Evolutionary conservation across 805 yeast genomes (phyloP).

Genomic region (Yarrowia sp.): DNA sequence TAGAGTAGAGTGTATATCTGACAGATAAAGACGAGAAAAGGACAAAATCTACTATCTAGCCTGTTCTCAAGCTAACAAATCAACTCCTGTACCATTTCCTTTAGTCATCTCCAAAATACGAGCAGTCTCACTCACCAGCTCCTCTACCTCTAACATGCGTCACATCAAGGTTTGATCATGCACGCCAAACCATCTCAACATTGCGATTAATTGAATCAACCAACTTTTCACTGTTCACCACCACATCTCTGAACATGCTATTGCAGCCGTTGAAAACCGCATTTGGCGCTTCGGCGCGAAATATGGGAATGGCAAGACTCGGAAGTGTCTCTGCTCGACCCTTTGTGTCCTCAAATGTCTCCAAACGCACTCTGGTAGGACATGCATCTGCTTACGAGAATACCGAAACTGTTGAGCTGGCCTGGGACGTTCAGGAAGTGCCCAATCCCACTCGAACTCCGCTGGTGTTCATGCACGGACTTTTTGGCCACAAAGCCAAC

Average conservation of each 20-base stretch:
- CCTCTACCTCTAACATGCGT: too few relatives aligned
- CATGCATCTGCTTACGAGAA: constrained; percentile 16
- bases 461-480: constrained; percentile 77
- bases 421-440: constrained; percentile 48
- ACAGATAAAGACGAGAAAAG: too few relatives aligned
- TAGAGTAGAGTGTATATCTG: too few relatives aligned
- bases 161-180: not conserved
- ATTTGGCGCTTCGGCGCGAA: not conserved
- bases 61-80: too few relatives aligned
- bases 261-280: not conserved
- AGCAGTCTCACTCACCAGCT: too few relatives aligned
- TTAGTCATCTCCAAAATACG: too few relatives aligned
- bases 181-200: not conserved
- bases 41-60: too few relatives aligned
- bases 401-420: constrained; percentile 47
- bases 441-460: constrained; percentile 44
- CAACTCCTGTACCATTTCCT: too few relatives aligned
- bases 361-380: not conserved
- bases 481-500: constrained; percentile 81
- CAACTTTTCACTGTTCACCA: too few relatives aligned
- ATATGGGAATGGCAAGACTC: not conserved
- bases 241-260: not conserved
- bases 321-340: not conserved
- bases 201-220: not conserved
- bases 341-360: not conserved